Conservation (phyloP, 2,329 filamentous ascomycete genomes). For the Microdochium bolleyi region DNA sequence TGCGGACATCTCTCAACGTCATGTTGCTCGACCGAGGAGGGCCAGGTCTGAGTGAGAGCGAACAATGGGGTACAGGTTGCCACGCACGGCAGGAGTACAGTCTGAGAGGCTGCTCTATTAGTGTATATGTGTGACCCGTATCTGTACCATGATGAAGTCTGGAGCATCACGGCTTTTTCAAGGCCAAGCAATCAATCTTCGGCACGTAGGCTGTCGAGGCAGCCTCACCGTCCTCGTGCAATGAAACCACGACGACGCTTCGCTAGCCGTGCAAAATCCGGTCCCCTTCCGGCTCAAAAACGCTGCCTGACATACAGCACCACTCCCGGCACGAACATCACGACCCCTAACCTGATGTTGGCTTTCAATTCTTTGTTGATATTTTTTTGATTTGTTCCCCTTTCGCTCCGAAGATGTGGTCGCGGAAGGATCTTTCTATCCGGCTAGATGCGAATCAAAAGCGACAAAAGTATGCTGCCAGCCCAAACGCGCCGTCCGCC, state of each 20-base stretch:
- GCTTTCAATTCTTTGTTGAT: neutral
- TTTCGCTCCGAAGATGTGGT: slow-evolving; percentile 5
- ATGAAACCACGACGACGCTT: slow-evolving; percentile 45
- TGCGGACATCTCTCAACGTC: too few species aligned
- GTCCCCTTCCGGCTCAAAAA: too few species aligned
- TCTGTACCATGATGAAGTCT: slow-evolving; percentile 55
- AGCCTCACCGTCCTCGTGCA: slow-evolving; percentile 47
- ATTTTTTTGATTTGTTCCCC: slow-evolving; percentile 5
- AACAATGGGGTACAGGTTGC: too few species aligned
- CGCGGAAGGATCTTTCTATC: slow-evolving; percentile 6
- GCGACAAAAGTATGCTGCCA: slow-evolving; percentile 6
- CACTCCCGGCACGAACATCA: slow-evolving; percentile 2
- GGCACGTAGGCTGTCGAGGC: slow-evolving; percentile 50
- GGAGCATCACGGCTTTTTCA: slow-evolving; percentile 52
- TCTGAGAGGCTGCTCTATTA: neutral
- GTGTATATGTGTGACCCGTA: slow-evolving; percentile 50
- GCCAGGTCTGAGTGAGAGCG: too few species aligned
- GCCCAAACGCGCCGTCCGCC: slow-evolving; percentile 11
- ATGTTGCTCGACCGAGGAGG: too few species aligned
- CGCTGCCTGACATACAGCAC: too few species aligned
- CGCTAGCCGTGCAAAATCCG: slow-evolving; percentile 37
- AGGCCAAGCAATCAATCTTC: slow-evolving; percentile 47
- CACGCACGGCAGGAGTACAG: too few species aligned
- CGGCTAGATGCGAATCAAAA: slow-evolving; percentile 21
- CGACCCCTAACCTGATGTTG: neutral